Base-by-base conservation (phyloP, 2,329 filamentous ascomycete genomes). In the Fusarium miscanthi region DNA sequence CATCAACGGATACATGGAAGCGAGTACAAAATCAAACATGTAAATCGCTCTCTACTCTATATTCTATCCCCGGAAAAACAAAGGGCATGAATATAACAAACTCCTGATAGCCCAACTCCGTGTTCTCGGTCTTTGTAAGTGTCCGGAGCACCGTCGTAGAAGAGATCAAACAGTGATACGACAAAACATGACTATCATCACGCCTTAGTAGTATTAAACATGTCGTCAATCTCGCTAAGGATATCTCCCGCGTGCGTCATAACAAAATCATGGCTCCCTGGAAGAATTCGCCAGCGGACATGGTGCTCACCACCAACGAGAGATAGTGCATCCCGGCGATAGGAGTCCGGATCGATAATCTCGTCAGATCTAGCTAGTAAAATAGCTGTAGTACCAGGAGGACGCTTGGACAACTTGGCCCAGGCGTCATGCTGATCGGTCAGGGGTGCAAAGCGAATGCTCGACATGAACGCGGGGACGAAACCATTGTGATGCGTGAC, bases 221-320 rank as follows among this genome's bases (percentile, higher is more conserved):
- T 84, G 35, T 80, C 78, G 61, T 86, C 84, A 14, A 90, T 80
- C 61, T 82, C 82, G 45, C 79, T 75, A 64, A 89, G 73, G 16
- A 87, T 85, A 40, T 81, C 77, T 11, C 79, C 74, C 0, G 82
- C 77, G 65, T 87, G 84, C n/a, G 88, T 89, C 82, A 90, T 90
- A 21, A 89, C 88, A 73, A 91, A 91, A 70, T 91, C 89, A 74
- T 91, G 89, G 3, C 84, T 86, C 3, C 87, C 88, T 1, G 85
- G 84, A 3, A 91, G 80, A 16, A 87, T 77, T 38, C 81, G 83
- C 85, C 87, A 89, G 45, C 81, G 79, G 11, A 90, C 84, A 19
- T 83, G 83, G 1, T 84, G 82, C 53, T 80, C 78, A 14, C 89
- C 87, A 19, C 87, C 87, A 43, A 88, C 75, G 23, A 89, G 79